phyloP scores from a whole-genome alignment of 192 early-diverging fungal species.

The Pecoramyces ruminantium region DNA sequence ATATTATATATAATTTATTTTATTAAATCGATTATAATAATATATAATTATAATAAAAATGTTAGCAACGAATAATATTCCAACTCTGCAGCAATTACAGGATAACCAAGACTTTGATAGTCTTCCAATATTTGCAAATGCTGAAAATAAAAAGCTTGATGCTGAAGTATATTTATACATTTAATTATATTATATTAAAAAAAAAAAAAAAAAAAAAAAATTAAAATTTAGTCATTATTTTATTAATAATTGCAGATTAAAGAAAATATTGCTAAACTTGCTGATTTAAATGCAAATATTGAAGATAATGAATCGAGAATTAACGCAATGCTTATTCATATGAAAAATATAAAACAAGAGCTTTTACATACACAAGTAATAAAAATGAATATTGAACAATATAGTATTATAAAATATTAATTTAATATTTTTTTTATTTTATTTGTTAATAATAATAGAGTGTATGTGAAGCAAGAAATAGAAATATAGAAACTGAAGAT shows the following conservation, averaged over 20 bases:
- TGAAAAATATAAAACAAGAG: conserved; percentile 39
- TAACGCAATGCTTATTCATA: conserved; percentile 23
- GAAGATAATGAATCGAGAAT: conserved; percentile 30
- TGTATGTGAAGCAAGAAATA: conserved; percentile 28
- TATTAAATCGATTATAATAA: too few relatives aligned
- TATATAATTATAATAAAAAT: background rate
- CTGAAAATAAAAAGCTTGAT: conserved; percentile 27
- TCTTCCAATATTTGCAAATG: conserved; percentile 37
- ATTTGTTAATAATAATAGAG: background rate
- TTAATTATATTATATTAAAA: background rate
- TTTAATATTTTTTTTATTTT: background rate
- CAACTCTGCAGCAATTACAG: background rate
- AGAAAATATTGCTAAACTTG: conserved; percentile 15
- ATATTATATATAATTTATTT: too few relatives aligned
- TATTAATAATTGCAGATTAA: too few relatives aligned
- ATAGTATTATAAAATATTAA: background rate
- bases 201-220: too few relatives aligned
- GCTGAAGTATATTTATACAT: background rate
- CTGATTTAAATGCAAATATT: conserved; percentile 11
- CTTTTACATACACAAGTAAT: conserved; percentile 32
- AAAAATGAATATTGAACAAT: too few relatives aligned
- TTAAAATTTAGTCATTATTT: too few relatives aligned
- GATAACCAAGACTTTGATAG: background rate
- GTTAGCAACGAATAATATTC: background rate
- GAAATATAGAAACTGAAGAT: conserved; percentile 40